Percentiles rank a stretch among this genome's conserved stretches.
phyloP scores from a whole-genome alignment of 2,329 filamentous ascomycete genomes.

The Davidsoniella australis region DNA sequence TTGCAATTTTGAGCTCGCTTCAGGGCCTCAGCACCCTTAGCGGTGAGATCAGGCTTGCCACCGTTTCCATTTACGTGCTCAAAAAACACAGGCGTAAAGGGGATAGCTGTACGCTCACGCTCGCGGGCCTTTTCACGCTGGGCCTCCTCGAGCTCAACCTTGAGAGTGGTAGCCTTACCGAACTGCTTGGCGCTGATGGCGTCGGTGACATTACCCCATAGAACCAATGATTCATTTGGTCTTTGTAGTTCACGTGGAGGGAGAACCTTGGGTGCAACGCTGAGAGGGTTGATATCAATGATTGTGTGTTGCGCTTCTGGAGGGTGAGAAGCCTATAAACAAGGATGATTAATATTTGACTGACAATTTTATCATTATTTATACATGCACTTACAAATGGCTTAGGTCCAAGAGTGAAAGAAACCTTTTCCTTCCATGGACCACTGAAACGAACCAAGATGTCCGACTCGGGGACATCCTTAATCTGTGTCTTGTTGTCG shows the following conservation, averaged over 20 bases:
- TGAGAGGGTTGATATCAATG: slow-evolving; percentile 74
- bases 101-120: slow-evolving; percentile 49
- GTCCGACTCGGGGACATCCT: slow-evolving; percentile 73
- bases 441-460: slow-evolving; percentile 69
- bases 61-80: slow-evolving; percentile 38
- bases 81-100: slow-evolving; percentile 85
- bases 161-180: slow-evolving; percentile 65
- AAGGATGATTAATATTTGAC: neutral
- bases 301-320: slow-evolving; percentile 52
- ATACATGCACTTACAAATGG: slow-evolving; percentile 35
- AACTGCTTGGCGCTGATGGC: slow-evolving; percentile 76
- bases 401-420: slow-evolving; percentile 42
- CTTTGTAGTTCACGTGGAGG: slow-evolving; percentile 67
- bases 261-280: slow-evolving; percentile 59
- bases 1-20: slow-evolving; percentile 35
- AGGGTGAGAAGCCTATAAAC: slow-evolving; percentile 26
- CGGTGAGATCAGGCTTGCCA: slow-evolving; percentile 37
- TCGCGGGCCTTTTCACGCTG: slow-evolving; percentile 75
- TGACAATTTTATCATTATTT: neutral
- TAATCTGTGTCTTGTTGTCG: slow-evolving; percentile 62
- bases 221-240: slow-evolving; percentile 71
- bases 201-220: slow-evolving; percentile 77
- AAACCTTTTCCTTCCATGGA: slow-evolving; percentile 61
- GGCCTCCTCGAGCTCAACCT: slow-evolving; percentile 79
- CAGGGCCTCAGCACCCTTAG: slow-evolving; percentile 33